Percentiles rank a stretch among this genome's conserved stretches.
These are phyloP conservation scores for Camellia japonica DNA, from an alignment of 148 eudicot genomes.

Conservation along the genomic window DNA sequence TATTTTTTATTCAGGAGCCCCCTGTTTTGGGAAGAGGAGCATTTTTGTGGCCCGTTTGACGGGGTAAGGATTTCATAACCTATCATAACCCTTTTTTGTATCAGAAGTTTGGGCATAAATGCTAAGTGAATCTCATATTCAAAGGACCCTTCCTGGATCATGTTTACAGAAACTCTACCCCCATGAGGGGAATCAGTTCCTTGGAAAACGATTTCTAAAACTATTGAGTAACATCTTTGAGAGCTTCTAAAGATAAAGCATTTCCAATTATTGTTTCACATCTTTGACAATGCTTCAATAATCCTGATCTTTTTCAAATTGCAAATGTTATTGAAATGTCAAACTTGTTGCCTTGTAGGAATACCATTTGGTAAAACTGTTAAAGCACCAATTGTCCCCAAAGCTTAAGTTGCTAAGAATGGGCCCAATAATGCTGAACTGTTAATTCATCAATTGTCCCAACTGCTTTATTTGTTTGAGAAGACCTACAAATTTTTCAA, in stretches of 20 bases:
- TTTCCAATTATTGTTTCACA: not conserved
- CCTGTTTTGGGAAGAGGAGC: conserved; percentile 76
- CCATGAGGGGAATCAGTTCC: not conserved
- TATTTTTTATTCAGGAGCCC: conserved; percentile 49
- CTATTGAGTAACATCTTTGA: not conserved
- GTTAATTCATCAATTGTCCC: no score
- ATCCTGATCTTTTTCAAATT: not conserved
- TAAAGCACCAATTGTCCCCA: no score
- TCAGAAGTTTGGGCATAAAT: not conserved
- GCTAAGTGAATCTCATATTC: not conserved
- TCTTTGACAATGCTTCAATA: not conserved
- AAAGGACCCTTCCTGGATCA: not conserved
- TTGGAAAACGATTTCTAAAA: conserved; percentile 5
- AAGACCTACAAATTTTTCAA: not conserved
- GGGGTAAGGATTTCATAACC: conserved; percentile 46
- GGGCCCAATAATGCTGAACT: not conserved
- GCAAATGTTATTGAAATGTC: not conserved
- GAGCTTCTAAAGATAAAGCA: not conserved
- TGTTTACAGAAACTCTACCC: not conserved
- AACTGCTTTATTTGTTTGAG: not conserved
- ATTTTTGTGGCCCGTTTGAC: conserved; percentile 57
- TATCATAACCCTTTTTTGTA: not conserved
- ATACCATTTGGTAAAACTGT: not conserved
- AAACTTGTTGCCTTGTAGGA: conserved; percentile 1
- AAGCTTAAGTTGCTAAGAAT: not conserved